These are phyloP conservation scores for Fimicolochytrium jonesii DNA, from an alignment of 192 early-diverging fungal species.

Conservation along the genomic window DNA sequence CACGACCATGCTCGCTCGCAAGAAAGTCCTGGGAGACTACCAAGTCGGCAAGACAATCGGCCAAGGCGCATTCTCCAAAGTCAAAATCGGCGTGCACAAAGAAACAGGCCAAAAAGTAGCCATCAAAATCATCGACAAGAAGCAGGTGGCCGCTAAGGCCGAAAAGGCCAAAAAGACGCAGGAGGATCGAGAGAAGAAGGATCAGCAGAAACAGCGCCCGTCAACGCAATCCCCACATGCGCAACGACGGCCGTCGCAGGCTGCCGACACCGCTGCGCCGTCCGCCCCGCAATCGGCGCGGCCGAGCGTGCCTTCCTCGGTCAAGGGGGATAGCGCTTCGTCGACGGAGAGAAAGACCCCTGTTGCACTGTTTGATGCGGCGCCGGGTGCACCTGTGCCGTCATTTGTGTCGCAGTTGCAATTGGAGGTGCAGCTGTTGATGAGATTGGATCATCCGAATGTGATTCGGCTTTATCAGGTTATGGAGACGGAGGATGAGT, in stretches of 20 bases:
- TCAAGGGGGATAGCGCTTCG: not conserved
- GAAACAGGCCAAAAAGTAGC: conserved; percentile 61
- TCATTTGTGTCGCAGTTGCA: conserved; percentile 44
- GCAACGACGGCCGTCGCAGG: not conserved
- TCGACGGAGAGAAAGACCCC: not conserved
- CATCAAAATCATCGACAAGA: conserved; percentile 63
- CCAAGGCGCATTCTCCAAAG: conserved; percentile 64
- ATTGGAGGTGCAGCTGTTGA: conserved; percentile 55
- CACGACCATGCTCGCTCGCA: conserved; percentile 37
- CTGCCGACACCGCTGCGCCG: not conserved
- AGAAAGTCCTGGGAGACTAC: conserved; percentile 53
- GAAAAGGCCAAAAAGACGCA: conserved; percentile 42
- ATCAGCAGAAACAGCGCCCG: not conserved
- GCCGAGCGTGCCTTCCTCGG: not conserved
- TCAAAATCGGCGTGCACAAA: conserved; percentile 57
- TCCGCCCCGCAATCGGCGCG: not conserved
- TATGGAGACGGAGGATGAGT: conserved; percentile 58
- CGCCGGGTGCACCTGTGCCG: conserved; percentile 15
- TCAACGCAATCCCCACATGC: not conserved
- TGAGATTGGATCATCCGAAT: conserved; percentile 61
- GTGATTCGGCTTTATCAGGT: conserved; percentile 58
- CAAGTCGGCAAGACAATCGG: conserved; percentile 60
- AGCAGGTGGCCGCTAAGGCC: conserved; percentile 50
- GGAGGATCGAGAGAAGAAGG: conserved; percentile 38
- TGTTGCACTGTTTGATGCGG: too few species aligned